phyloP scores from a whole-genome alignment of 2,329 filamentous ascomycete genomes.

The Cytospora paraplurivora region DNA sequence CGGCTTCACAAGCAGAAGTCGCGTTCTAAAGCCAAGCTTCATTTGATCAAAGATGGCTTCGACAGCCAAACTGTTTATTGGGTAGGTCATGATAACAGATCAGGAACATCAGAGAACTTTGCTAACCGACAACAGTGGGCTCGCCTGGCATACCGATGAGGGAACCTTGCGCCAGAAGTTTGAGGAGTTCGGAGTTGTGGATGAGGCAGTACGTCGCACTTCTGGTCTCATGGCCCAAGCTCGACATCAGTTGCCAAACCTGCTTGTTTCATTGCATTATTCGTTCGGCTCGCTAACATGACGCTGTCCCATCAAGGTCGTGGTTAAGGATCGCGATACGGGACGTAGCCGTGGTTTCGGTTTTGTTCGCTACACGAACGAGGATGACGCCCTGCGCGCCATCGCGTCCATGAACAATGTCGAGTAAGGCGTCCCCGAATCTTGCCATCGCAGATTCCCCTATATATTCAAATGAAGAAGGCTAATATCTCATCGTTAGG shows the following conservation, averaged over 20 bases:
- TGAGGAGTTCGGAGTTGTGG: conserved; percentile 84
- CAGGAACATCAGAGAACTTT: conserved; percentile 11
- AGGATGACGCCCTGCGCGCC: conserved; percentile 74
- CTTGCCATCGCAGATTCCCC: background rate
- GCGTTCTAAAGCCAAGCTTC: conserved; percentile 14
- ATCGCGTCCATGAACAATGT: conserved; percentile 83
- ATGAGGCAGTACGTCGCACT: conserved; percentile 81
- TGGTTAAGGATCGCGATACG: conserved; percentile 97
- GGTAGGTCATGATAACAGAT: conserved; percentile 58
- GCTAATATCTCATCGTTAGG: conserved; percentile 47
- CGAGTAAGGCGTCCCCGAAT: conserved; percentile 63
- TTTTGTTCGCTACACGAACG: conserved; percentile 85
- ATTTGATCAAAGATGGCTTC: conserved; percentile 54
- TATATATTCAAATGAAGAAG: background rate
- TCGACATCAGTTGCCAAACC: background rate
- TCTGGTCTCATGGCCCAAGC: background rate
- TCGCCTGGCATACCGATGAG: conserved; percentile 98
- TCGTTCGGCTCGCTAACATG: conserved; percentile 5
- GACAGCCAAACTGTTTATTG: conserved; percentile 87
- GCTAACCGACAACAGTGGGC: conserved; percentile 64
- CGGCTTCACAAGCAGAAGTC: conserved; percentile 23
- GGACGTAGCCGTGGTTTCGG: conserved; percentile 96
- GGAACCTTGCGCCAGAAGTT: conserved; percentile 85
- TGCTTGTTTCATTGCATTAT: background rate
- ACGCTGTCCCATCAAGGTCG: conserved; percentile 63